Evolutionary conservation across 78 protist species (phyloP).

Genomic region (Tieghemostelium lacteum): DNA sequence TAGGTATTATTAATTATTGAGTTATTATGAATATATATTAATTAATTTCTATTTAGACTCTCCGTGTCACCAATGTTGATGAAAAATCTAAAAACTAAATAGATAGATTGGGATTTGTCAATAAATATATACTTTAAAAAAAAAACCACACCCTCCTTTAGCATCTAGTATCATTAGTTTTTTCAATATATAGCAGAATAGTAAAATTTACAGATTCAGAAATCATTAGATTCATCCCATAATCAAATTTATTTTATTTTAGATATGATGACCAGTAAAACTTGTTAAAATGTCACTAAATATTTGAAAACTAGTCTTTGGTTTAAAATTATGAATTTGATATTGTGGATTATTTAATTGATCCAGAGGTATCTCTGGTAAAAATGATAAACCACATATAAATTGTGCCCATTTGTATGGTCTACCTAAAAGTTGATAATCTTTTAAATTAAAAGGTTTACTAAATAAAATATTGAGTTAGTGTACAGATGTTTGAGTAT

Average conservation of each 20-base stretch:
- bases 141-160: too few species aligned
- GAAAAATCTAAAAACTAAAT: neutral
- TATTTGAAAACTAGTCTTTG: constrained; percentile 57
- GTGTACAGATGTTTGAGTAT: neutral
- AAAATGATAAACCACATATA: constrained; percentile 55
- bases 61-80: neutral
- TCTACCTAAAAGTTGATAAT: constrained; percentile 25
- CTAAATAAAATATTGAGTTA: neutral
- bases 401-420: constrained; percentile 70
- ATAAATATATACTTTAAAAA: too few species aligned
- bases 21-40: neutral
- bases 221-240: too few species aligned
- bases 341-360: constrained; percentile 1
- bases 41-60: neutral
- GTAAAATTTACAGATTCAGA: too few species aligned
- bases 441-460: constrained; percentile 12
- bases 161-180: too few species aligned
- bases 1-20: constrained; percentile 15
- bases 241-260: too few species aligned
- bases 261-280: too few species aligned
- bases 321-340: constrained; percentile 42
- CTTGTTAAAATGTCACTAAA: constrained; percentile 8
- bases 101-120: too few species aligned
- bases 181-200: too few species aligned
- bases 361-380: constrained; percentile 31